Percentiles rank a stretch among this genome's conserved stretches.
These are phyloP conservation scores for Zygoascus ofunaensis DNA, from an alignment of 805 yeast genomes.

Conservation along the genomic window DNA sequence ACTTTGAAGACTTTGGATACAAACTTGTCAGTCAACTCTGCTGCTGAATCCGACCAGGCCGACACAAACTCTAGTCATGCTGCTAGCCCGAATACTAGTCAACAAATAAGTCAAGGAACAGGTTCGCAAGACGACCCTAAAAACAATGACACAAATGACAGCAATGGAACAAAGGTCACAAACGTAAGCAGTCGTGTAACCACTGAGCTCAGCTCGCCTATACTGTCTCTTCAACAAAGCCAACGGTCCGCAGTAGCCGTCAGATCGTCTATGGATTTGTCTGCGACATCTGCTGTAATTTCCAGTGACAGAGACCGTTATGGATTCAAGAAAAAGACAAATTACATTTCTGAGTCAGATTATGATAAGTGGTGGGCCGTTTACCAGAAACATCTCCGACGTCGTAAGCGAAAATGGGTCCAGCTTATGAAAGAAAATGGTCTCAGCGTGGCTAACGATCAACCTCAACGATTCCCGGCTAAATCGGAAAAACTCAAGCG, in stretches of 20 bases:
- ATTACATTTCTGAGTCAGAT: slow-evolving; percentile 41
- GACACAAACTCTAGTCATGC: no score
- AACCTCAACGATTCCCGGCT: slow-evolving; percentile 30
- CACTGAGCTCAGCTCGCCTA: neutral
- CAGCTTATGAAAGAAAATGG: slow-evolving; percentile 60
- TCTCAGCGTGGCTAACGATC: slow-evolving; percentile 37
- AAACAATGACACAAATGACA: no score
- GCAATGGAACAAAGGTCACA: no score
- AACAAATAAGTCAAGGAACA: no score
- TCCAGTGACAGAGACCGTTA: slow-evolving; percentile 50
- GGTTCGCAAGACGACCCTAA: no score
- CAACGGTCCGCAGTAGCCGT: slow-evolving; percentile 6
- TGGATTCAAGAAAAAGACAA: slow-evolving; percentile 70
- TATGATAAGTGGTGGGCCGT: slow-evolving; percentile 70
- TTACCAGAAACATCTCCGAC: slow-evolving; percentile 52
- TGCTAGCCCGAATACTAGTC: no score
- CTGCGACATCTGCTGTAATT: slow-evolving; percentile 1
- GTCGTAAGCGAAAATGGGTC: slow-evolving; percentile 74
- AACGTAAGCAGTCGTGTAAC: no score
- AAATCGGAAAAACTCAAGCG: slow-evolving; percentile 42
- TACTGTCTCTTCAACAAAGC: neutral
- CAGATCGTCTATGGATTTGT: slow-evolving; percentile 13
- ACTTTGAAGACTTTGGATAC: neutral
- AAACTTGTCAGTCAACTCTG: no score
- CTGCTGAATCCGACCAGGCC: no score